A percentile compares a stretch with the other conserved stretches of the same genome.
These are phyloP conservation scores for Escovopsis sp. DNA, from an alignment of 2,329 filamentous ascomycete genomes.

Conservation along the genomic window DNA sequence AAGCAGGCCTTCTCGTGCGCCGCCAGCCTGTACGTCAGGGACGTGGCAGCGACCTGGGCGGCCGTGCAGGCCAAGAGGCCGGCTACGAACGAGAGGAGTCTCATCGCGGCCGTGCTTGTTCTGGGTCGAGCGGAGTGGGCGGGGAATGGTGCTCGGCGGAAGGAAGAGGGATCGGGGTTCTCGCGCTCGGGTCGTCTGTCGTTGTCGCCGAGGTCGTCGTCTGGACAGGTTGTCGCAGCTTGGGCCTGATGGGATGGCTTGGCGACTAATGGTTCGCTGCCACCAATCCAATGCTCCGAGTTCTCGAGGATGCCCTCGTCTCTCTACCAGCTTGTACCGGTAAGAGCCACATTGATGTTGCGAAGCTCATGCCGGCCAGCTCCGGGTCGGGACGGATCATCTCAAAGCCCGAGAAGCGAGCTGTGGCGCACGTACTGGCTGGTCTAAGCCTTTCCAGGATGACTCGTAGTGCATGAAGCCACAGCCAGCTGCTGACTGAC, in stretches of 20 bases:
- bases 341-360: no score
- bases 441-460: not conserved
- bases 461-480: constrained; percentile 4
- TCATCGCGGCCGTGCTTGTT: constrained; percentile 37
- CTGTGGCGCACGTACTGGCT: not conserved
- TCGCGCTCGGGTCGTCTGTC: no score
- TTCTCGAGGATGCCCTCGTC: no score
- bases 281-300: no score
- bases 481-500: constrained; percentile 5
- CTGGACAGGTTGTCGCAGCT: constrained; percentile 6
- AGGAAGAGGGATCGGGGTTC: not conserved
- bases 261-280: not conserved
- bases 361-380: not conserved
- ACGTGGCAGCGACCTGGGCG: constrained; percentile 66
- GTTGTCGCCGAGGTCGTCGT: not conserved
- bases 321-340: no score
- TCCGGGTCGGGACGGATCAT: not conserved
- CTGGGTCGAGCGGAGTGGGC: constrained; percentile 2
- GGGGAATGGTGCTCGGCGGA: no score
- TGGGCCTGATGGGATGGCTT: no score
- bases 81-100: constrained; percentile 43
- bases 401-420: not conserved
- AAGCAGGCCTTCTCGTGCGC: constrained; percentile 96
- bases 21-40: constrained; percentile 80
- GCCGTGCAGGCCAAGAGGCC: constrained; percentile 59